Evolutionary conservation across 2,329 filamentous ascomycete species (phyloP), one percentile per base, ranked within the genome.

Genomic region (Blastomyces emzantsi): DNA sequence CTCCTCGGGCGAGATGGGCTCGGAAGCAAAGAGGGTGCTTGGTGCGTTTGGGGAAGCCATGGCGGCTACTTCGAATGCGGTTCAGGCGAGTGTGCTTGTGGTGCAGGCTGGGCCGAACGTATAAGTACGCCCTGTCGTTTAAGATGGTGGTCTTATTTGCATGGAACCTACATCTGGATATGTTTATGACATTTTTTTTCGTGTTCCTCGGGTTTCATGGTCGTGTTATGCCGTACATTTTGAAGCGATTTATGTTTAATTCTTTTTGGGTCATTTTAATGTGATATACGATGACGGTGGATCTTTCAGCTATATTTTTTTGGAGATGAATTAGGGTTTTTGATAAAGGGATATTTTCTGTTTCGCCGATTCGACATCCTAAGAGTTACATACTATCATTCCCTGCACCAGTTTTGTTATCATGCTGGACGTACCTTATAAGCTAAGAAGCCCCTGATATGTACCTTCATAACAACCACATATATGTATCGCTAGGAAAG

Each of bases 71-170:
- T 80, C 80, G 61, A 80, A 79, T 55, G 82, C 81, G 15, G 74
- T 89, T n/a, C 82, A 81, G 66, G 85, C 87, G 0, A 90, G 88
- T 73, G 76, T 92, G 33, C 77, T 92, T 62, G 83, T 92, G 62
- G 81, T 92, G 36, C 86, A 90, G 75, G 87, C 87, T 47, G 79
- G 60, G 9, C 55, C 58, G 19, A 63, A 64, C 28, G 36, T 55
- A 19, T 49, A 45, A 22, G 82, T 8, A 11, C 13, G 3, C n/a
- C 15, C 17, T 59, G 30, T 33, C 25, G 25, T 33, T 33, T 54
- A 3, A 19, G 13, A 30, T 54, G 4, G 5, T 17, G 15, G 6
- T 33, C 13, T 54, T 54, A 17, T 17, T 1, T 28, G 3, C 3
- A 30, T 11, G 33, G 33, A 36, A 7, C 33, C 33, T 11, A 36